Base-by-base conservation (phyloP, 2,329 filamentous ascomycete genomes). In the Aspergillus cejpii region DNA sequence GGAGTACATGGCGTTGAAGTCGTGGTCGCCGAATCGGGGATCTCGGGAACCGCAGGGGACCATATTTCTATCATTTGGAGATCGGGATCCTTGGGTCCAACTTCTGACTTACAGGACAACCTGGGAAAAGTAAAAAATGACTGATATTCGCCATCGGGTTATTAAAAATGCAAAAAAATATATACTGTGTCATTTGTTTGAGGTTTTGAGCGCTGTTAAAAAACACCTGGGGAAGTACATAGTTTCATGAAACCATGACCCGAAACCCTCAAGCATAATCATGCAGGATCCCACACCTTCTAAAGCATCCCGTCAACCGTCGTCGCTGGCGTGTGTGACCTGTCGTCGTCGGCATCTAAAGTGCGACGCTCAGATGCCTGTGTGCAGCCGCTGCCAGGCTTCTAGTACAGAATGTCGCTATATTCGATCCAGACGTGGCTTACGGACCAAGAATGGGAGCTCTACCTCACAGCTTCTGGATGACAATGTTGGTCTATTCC, bases 321-420 rank as follows among this genome's bases (percentile, higher is more conserved):
- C 55, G 1, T 48, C 55, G n/a, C 39, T 57, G 8, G 55, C 55
- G 6, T 61, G 57, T 37, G 26, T 60, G 8, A 47, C 52, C 5
- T 61, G 58, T 41, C 64, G 60, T 19, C 61, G 54, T 50, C 65
- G 61, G 41, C 67, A 65, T 59, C 63, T 72, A 26, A 72, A 70
- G 59, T 74, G 69, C 47, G 71, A 72, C 52, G 71, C 67, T 39
- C 64, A 60, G 28, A 63, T 65, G 50, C 70, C 71, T 10, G 56
- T 58, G 12, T 73, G 70, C 45, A 60, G 57, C 47, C 67, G 70
- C 20, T 73, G 71, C 53, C 54, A 57, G 28, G 55, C 59, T 15
- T 65, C 70, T 41, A 61, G 64, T 34, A 69, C 68, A 37, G 62
- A 69, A 27, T 75, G 72, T 45, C 69, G 66, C 44, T 74, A 74